Conservation (phyloP, 2,329 filamentous ascomycete genomes). For the Harringtonia lauricola region DNA sequence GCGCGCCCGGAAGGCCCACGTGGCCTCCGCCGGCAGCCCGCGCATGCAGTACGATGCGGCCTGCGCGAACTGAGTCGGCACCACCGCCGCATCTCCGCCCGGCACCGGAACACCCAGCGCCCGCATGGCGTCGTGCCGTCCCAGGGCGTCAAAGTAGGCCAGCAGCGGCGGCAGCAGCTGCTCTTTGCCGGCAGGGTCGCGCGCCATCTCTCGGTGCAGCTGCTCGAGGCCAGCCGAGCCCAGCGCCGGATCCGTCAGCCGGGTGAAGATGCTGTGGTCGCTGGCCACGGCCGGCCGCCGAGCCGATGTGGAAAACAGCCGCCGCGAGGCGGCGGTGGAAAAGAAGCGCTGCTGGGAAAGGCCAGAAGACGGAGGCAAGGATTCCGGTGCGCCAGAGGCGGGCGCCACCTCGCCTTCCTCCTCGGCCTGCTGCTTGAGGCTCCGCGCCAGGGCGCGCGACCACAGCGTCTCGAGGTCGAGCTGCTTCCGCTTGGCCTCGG, state of each 20-base stretch:
- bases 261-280: neutral
- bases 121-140: neutral
- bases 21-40: slow-evolving; percentile 18
- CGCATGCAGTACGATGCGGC: slow-evolving; percentile 1
- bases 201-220: slow-evolving; percentile 9
- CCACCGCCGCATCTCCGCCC: no score
- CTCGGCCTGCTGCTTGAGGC: slow-evolving; percentile 7
- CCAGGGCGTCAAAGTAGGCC: slow-evolving; percentile 12
- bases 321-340: slow-evolving; percentile 1
- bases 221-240: neutral
- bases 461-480: slow-evolving; percentile 43
- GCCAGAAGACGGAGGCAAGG: neutral
- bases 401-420: neutral
- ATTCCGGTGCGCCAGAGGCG: no score
- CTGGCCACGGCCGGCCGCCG: slow-evolving; percentile 9
- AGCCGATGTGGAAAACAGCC: slow-evolving; percentile 13
- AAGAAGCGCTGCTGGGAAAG: neutral
- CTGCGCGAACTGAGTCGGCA: neutral
- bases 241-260: neutral
- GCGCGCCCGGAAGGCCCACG: slow-evolving; percentile 22
- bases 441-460: slow-evolving; percentile 27
- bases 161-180: slow-evolving; percentile 16
- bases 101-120: neutral
- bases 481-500: slow-evolving; percentile 39
- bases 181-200: slow-evolving; percentile 15